Evolutionary conservation across 306 rosid species (phyloP), one percentile per base, ranked within the genome.

Genomic region (Mimosa pudica): DNA sequence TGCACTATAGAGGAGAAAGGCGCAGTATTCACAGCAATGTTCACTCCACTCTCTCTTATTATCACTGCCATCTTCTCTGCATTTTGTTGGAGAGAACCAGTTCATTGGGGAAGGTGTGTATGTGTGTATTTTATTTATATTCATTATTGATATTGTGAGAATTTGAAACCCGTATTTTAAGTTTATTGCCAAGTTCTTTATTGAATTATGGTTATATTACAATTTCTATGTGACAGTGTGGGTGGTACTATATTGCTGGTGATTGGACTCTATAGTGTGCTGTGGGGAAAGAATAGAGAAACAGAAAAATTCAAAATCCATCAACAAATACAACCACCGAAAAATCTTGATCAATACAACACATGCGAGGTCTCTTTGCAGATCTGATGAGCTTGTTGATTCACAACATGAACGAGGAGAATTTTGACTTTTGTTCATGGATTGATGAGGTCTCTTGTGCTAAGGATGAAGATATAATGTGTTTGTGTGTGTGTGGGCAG

Each of bases 1-100:
- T 94, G 97, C 89, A 80, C 71, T 1, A 89, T 94, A 77, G 95
- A 94, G 89, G 89, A 81, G 47, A 91, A 86, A 86, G 98, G 98
- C 69, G 88, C 98, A 16, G 97, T 94, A 61, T 94, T 94, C 85
- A 92, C 92, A 6, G 87, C 98, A 44, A 84, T 89, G 89, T 94
- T 94, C 82, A 91, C 98, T 49, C 98, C 98, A 44, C 79, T 94
- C 6, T 87, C 98, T 10, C 91, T 94, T 0, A 78, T 92, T 20
- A 85, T 92, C 18, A 92, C 98, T 44, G 98, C 95, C 16, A 75
- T 92, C 67, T 24, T 88, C 52, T 92, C 98, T 76, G 89, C 92
- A 33, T 24, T 94, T 10, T n/a, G 90, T 9, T 94, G 97, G 97
- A 90, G 85, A 82, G 97, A 94, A 85, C 67, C 88, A 70, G 78